A percentile compares a stretch with the other conserved stretches of the same genome.
Conservation (phyloP, 2,329 filamentous ascomycete genomes). For the Alternaria arbusti region DNA sequence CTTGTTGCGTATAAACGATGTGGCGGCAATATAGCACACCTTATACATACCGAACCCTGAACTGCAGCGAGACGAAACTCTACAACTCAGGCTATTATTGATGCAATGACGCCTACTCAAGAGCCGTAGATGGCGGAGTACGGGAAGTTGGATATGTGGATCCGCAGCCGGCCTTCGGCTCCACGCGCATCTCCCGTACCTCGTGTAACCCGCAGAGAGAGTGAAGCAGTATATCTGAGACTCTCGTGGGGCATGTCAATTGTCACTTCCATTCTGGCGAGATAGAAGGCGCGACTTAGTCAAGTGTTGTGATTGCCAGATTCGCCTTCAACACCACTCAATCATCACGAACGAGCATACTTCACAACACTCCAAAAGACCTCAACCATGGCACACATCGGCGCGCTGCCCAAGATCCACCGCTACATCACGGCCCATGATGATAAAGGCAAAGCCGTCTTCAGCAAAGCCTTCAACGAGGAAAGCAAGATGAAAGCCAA, state of each 20-base stretch:
- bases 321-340: not conserved
- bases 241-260: not conserved
- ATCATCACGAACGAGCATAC: not conserved
- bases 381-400: slow-evolving; percentile 40
- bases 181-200: slow-evolving; percentile 19
- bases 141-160: slow-evolving; percentile 9
- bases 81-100: not conserved
- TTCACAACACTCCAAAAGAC: not conserved
- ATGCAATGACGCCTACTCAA: not conserved
- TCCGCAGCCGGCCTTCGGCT: slow-evolving; percentile 33
- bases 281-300: not conserved
- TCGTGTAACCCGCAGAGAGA: slow-evolving; percentile 16
- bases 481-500: slow-evolving; percentile 46
- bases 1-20: not conserved
- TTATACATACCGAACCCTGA: not conserved
- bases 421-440: slow-evolving; percentile 49
- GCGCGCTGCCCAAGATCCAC: slow-evolving; percentile 40
- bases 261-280: not conserved
- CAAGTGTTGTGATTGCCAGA: not conserved
- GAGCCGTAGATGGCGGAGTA: slow-evolving; percentile 18
- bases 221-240: not conserved
- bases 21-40: not conserved
- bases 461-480: slow-evolving; percentile 44
- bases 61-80: not conserved
- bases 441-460: slow-evolving; percentile 44